phyloP scores from a whole-genome alignment of 148 eudicot species.

The Chenopodium suecicum region DNA sequence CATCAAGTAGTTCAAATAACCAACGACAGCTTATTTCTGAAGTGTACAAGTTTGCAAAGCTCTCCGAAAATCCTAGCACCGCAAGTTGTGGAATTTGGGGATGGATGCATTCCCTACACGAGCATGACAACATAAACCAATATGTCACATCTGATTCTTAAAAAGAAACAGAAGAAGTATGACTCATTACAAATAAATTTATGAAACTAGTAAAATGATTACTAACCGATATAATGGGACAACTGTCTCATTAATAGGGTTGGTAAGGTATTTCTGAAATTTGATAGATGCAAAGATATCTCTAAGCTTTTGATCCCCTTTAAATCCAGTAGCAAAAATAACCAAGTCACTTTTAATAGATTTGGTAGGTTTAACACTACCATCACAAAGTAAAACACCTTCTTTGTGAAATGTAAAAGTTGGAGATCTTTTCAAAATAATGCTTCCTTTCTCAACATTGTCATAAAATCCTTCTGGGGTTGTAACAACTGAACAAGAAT shows the following conservation, averaged over 20 bases:
- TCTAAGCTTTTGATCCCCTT: conserved; percentile 46
- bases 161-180: no score
- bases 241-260: conserved; percentile 19
- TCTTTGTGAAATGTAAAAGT: conserved; percentile 44
- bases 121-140: background rate
- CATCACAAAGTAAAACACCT: conserved; percentile 39
- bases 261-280: conserved; percentile 32
- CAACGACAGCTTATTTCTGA: conserved; percentile 57
- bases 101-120: conserved; percentile 58
- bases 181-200: no score
- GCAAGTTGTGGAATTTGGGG: conserved; percentile 73
- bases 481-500: conserved; percentile 38
- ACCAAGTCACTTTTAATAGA: conserved; percentile 49
- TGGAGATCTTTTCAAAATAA: conserved; percentile 41
- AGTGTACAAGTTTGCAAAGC: conserved; percentile 48
- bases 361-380: background rate
- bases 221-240: conserved; percentile 57
- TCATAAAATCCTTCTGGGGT: conserved; percentile 51
- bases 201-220: background rate
- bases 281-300: conserved; percentile 38
- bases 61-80: conserved; percentile 53
- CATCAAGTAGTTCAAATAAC: conserved; percentile 55
- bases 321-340: conserved; percentile 66
- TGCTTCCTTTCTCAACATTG: conserved; percentile 56
- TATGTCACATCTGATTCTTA: no score